Percentiles rank a stretch among this genome's conserved stretches.
phyloP scores from a whole-genome alignment of 306 rosid genomes.

The Prinsepia uniflora region DNA sequence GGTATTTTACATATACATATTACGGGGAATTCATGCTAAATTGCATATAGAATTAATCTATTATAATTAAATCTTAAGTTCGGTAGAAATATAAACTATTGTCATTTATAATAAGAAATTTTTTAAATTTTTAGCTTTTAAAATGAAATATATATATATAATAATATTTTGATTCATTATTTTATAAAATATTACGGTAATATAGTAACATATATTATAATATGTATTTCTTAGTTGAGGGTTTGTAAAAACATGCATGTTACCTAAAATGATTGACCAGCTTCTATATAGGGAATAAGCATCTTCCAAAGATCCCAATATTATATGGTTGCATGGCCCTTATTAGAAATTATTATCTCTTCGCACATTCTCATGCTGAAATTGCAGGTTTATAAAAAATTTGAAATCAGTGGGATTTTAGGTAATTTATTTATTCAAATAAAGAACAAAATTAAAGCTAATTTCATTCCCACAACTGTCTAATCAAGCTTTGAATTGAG shows the following conservation, averaged over 20 bases:
- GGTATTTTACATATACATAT: too few relatives aligned
- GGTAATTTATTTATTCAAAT: neutral
- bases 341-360: slow-evolving; percentile 13
- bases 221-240: neutral
- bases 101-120: too few relatives aligned
- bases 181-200: too few relatives aligned
- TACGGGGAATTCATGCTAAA: too few relatives aligned
- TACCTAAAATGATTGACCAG: slow-evolving; percentile 16
- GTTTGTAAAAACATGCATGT: slow-evolving; percentile 21
- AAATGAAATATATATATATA: too few relatives aligned
- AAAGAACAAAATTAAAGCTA: slow-evolving; percentile 37
- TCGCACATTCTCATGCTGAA: slow-evolving; percentile 16
- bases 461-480: slow-evolving; percentile 38
- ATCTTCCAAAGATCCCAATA: slow-evolving; percentile 6
- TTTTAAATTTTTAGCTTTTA: too few relatives aligned
- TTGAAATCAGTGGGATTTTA: slow-evolving; percentile 19
- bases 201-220: neutral
- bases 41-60: too few relatives aligned
- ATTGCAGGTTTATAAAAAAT: neutral
- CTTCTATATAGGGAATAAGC: neutral
- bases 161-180: neutral
- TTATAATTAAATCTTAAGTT: too few relatives aligned
- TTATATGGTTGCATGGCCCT: slow-evolving; percentile 14
- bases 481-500: slow-evolving; percentile 40
- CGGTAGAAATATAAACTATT: too few relatives aligned